Evolutionary conservation across 2,329 filamentous ascomycete species (phyloP).

Genomic region (Pseudocercospora fijiensis): DNA sequence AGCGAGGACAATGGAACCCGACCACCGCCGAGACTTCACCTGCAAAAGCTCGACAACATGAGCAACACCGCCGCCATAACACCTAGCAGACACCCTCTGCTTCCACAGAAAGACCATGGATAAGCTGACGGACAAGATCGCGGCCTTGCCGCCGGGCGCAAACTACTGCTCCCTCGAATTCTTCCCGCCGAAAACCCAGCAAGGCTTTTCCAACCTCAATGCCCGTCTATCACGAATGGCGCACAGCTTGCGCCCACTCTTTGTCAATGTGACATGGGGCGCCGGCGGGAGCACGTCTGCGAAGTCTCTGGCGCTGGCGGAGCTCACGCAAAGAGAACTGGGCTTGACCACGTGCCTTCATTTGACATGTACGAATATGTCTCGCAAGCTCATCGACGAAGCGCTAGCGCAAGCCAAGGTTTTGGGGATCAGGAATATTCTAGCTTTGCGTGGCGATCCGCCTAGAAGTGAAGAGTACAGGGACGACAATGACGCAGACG

Average conservation of each 20-base stretch:
- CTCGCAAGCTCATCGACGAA: slow-evolving; percentile 76
- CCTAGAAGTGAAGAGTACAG: slow-evolving; percentile 86
- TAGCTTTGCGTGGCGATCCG: slow-evolving; percentile 87
- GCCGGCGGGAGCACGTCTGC: slow-evolving; percentile 87
- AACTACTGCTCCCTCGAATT: slow-evolving; percentile 97
- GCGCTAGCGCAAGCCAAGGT: slow-evolving; percentile 87
- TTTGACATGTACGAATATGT: slow-evolving; percentile 98
- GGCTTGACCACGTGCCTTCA: slow-evolving; percentile 93
- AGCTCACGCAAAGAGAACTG: slow-evolving; percentile 89
- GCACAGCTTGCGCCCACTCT: slow-evolving; percentile 82
- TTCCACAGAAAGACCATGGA: slow-evolving; percentile 55
- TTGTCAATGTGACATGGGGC: slow-evolving; percentile 97
- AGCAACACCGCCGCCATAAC: slow-evolving; percentile 6
- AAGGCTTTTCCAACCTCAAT: slow-evolving; percentile 92
- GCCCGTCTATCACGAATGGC: slow-evolving; percentile 94
- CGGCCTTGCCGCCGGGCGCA: slow-evolving; percentile 75
- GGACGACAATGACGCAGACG: slow-evolving; percentile 57
- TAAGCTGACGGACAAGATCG: slow-evolving; percentile 73
- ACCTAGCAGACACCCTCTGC: slow-evolving; percentile 13
- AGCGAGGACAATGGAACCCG: not conserved
- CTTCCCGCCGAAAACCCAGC: slow-evolving; percentile 95
- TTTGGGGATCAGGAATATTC: slow-evolving; percentile 87
- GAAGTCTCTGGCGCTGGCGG: slow-evolving; percentile 90
- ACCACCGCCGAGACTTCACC: slow-evolving; percentile 9
- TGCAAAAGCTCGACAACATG: slow-evolving; percentile 14